Percentiles rank a stretch among this genome's conserved stretches.
These are phyloP conservation scores for Blastocystis sp. DNA, from an alignment of 352 stramenopile species.

Conservation along the genomic window DNA sequence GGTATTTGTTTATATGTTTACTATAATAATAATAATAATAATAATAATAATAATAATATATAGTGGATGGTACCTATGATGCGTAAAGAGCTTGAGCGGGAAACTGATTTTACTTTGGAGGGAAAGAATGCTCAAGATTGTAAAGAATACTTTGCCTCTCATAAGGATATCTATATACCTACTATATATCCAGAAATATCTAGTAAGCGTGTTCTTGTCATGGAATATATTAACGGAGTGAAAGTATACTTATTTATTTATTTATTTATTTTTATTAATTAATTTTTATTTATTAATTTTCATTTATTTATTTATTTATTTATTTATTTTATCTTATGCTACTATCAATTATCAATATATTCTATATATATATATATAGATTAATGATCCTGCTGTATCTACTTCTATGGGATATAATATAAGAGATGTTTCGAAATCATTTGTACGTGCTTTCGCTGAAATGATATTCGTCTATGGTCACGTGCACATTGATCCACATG, in stretches of 20 bases:
- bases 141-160: background rate
- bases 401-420: background rate
- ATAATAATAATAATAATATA: too few species aligned
- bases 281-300: too few species aligned
- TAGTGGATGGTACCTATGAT: slow-evolving; percentile 35
- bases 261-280: too few species aligned
- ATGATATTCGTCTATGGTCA: slow-evolving; percentile 29
- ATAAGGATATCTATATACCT: slow-evolving; percentile 8
- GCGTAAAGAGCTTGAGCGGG: slow-evolving; percentile 8
- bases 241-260: too few species aligned
- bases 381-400: slow-evolving; percentile 2
- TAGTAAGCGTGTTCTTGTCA: slow-evolving; percentile 31
- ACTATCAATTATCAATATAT: too few species aligned
- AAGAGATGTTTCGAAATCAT: slow-evolving; percentile 2
- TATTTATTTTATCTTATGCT: too few species aligned
- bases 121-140: slow-evolving; percentile 13
- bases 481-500: slow-evolving; percentile 35
- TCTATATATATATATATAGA: too few species aligned
- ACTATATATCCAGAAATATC: slow-evolving; percentile 1
- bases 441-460: slow-evolving; percentile 17
- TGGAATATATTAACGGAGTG: slow-evolving; percentile 33
- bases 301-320: too few species aligned
- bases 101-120: slow-evolving; percentile 23
- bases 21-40: too few species aligned
- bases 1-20: too few species aligned